Evolutionary conservation across 2,329 filamentous ascomycete genomes (phyloP), one percentile per base, ranked within the genome.

Genomic region (Ascochyta clinopodiicola): DNA sequence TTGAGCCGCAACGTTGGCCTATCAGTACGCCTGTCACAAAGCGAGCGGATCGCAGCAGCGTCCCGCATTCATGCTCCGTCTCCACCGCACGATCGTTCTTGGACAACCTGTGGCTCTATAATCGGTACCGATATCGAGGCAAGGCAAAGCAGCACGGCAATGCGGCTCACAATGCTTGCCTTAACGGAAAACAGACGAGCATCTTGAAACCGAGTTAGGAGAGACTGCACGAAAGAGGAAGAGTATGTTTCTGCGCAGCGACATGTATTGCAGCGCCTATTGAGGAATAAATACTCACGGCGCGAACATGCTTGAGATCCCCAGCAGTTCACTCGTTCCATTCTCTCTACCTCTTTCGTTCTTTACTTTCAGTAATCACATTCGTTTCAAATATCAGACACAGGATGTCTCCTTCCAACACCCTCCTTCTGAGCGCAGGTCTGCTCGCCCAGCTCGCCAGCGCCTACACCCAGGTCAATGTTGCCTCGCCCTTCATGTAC

Each of bases 401-500:
- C 66, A 71, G 61, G 63, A 73, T 75, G 71, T 70, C 71, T 68
- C 52, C 32, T 56, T 56, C 47, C 37, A 56, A 22, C 37, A 63
- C 60, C 51, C 60, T 64, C 51, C 46, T 68, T 43, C 51, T 70
- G 40, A 39, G 63, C 45, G 60, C 64, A 40, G 63, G 65, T 43
- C 60, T 69, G 56, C 66, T 72, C 45, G 68, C 63, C 10, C 64
- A 66, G 32, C 40, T 68, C 10, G 66, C 64, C 8, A 57, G 64
- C 24, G 73, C 70, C 15, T 76, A 76, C 60, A 76, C 73, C 9
- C 62, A 68, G 48, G 67, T 75, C 47, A 73, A 72, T 46, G 59
- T 78, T 2, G 49, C 55, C 15, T 52, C 61, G 2, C 62, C 69
- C 1, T 79, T 78, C 60, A 79, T 80, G 76, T 60, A 68, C 50